These are phyloP conservation scores for Aspergillus sp. DNA, from an alignment of 2,329 filamentous ascomycete genomes.

Conservation along the genomic window DNA sequence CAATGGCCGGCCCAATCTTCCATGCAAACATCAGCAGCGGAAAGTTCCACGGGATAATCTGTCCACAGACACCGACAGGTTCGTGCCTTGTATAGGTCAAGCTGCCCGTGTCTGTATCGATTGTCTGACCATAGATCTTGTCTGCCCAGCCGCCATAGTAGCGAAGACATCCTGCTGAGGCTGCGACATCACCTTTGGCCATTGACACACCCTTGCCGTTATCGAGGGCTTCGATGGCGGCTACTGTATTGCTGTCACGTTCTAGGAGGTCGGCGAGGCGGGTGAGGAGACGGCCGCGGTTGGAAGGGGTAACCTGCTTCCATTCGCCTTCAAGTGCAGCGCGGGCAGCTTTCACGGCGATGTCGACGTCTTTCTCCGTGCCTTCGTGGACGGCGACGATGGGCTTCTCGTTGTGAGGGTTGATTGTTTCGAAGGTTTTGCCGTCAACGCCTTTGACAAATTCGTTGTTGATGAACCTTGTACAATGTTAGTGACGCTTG, in stretches of 20 bases:
- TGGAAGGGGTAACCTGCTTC: constrained; percentile 21
- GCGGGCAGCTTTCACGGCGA: constrained; percentile 30
- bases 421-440: constrained; percentile 34
- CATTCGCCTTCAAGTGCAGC: constrained; percentile 28
- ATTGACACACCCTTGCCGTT: constrained; percentile 29
- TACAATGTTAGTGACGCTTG: not conserved
- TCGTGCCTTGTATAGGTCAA: constrained; percentile 77
- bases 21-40: constrained; percentile 77
- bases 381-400: constrained; percentile 31
- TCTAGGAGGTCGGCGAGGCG: constrained; percentile 29
- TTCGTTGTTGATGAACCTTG: constrained; percentile 35
- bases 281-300: constrained; percentile 24
- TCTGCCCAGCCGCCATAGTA: constrained; percentile 84
- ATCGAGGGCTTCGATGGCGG: constrained; percentile 30
- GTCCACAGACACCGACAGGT: constrained; percentile 73
- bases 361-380: constrained; percentile 32
- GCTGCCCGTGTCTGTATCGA: constrained; percentile 69
- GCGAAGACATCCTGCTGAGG: constrained; percentile 66
- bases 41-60: constrained; percentile 84
- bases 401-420: constrained; percentile 31
- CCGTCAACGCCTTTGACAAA: constrained; percentile 28
- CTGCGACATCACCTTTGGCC: constrained; percentile 56
- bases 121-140: constrained; percentile 80
- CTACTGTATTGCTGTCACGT: constrained; percentile 22
- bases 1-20: constrained; percentile 73